These are phyloP conservation scores for Citrus maxima DNA, from an alignment of 345 rosid genomes.

Conservation along the genomic window DNA sequence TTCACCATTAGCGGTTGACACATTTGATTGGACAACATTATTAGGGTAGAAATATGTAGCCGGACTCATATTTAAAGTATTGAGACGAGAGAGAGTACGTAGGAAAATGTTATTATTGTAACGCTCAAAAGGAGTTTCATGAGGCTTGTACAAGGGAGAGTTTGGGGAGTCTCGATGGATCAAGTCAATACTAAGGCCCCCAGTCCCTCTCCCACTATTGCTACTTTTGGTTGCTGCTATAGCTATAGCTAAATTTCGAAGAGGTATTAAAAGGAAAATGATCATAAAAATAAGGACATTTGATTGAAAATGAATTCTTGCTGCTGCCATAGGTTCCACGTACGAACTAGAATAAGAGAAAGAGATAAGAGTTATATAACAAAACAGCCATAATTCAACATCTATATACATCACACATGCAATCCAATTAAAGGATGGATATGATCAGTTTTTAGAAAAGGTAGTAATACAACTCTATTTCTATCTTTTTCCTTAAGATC, in stretches of 20 bases:
- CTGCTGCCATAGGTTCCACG: not conserved
- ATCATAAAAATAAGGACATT: not conserved
- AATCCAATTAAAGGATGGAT: too few species aligned
- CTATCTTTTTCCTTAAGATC: too few species aligned
- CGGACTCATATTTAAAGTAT: not conserved
- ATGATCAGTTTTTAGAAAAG: too few species aligned
- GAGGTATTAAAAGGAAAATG: not conserved
- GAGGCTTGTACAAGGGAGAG: constrained; percentile 23
- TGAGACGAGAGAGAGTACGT: constrained; percentile 1
- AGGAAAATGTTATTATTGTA: constrained; percentile 1
- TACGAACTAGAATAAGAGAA: too few species aligned
- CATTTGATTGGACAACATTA: not conserved
- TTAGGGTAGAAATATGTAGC: not conserved
- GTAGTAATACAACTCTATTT: too few species aligned
- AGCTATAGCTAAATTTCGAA: not conserved
- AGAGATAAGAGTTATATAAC: too few species aligned
- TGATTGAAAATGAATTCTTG: not conserved
- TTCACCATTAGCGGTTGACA: not conserved
- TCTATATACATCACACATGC: too few species aligned
- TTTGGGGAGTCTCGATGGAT: constrained; percentile 32
- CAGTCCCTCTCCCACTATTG: not conserved
- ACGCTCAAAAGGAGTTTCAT: constrained; percentile 13
- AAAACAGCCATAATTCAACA: too few species aligned
- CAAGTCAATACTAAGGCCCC: constrained; percentile 18
- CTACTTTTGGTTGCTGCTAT: not conserved